Conservation (phyloP, 2,329 filamentous ascomycete species). For the Aspergillus piperis region DNA sequence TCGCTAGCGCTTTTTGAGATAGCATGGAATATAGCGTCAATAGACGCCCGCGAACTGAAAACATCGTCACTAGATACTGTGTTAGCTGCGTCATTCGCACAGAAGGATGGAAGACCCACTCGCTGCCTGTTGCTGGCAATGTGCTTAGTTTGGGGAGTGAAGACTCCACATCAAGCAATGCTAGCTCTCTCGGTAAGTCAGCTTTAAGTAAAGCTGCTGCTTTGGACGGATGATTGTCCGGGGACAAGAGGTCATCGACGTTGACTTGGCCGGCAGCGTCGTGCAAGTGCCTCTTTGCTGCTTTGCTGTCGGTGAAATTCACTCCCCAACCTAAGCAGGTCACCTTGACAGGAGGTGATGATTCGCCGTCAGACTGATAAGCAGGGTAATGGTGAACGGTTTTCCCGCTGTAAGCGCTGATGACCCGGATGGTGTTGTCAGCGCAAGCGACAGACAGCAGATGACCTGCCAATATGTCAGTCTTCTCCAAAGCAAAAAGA, state of each 20-base stretch:
- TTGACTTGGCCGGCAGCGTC: constrained; percentile 36
- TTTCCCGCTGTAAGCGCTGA: constrained; percentile 79
- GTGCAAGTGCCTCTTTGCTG: constrained; percentile 45
- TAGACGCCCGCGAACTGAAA: constrained; percentile 68
- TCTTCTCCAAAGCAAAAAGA: not conserved
- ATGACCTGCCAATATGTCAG: constrained; percentile 45
- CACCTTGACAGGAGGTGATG: constrained; percentile 30
- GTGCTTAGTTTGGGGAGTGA: constrained; percentile 75
- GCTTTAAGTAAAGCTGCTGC: constrained; percentile 42
- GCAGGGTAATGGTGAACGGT: constrained; percentile 68
- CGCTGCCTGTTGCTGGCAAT: constrained; percentile 66
- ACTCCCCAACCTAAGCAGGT: constrained; percentile 57
- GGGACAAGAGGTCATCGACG: constrained; percentile 46
- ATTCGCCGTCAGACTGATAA: constrained; percentile 23
- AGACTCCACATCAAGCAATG: constrained; percentile 73
- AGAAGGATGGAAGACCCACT: constrained; percentile 34
- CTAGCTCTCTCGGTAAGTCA: constrained; percentile 71
- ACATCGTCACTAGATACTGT: constrained; percentile 51
- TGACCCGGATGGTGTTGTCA: constrained; percentile 74
- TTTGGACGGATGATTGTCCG: constrained; percentile 41
- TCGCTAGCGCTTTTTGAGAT: constrained; percentile 66
- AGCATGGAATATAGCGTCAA: constrained; percentile 69
- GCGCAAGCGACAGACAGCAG: constrained; percentile 82
- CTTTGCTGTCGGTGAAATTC: constrained; percentile 55
- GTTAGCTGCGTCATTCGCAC: not conserved